These are phyloP conservation scores for Novakomyces olei DNA, from an alignment of 805 yeast species.

Conservation along the genomic window DNA sequence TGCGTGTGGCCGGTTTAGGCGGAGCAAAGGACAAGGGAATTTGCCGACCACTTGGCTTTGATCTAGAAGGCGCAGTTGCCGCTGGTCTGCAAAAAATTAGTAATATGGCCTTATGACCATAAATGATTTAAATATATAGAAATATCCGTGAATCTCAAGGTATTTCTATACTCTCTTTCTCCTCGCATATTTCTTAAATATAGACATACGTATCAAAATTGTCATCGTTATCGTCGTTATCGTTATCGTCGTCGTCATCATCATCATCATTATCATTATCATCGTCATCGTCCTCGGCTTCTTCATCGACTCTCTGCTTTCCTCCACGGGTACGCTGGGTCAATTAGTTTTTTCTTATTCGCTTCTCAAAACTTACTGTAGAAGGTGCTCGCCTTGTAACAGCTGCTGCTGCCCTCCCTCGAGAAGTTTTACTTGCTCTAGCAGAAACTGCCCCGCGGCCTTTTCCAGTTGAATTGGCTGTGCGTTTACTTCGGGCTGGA, in stretches of 20 bases:
- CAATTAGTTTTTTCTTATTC: not conserved
- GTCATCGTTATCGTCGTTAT: not conserved
- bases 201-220: too few species aligned
- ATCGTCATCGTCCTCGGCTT: not conserved
- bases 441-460: not conserved
- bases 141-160: too few species aligned
- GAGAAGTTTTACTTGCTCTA: constrained; percentile 12
- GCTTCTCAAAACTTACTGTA: not conserved
- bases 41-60: too few species aligned
- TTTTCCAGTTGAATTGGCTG: not conserved
- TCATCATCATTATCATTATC: not conserved
- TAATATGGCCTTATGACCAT: too few species aligned
- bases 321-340: not conserved
- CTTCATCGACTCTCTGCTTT: not conserved
- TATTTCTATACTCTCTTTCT: too few species aligned
- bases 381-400: constrained; percentile 1
- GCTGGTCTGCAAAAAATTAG: too few species aligned
- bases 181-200: too few species aligned
- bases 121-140: too few species aligned
- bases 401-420: constrained; percentile 13
- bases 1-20: too few species aligned
- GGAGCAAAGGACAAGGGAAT: too few species aligned
- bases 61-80: too few species aligned
- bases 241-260: not conserved
- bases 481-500: too few species aligned